Base-by-base conservation (phyloP, 495 filamentous ascomycete species). In the Echria macrotheca region DNA sequence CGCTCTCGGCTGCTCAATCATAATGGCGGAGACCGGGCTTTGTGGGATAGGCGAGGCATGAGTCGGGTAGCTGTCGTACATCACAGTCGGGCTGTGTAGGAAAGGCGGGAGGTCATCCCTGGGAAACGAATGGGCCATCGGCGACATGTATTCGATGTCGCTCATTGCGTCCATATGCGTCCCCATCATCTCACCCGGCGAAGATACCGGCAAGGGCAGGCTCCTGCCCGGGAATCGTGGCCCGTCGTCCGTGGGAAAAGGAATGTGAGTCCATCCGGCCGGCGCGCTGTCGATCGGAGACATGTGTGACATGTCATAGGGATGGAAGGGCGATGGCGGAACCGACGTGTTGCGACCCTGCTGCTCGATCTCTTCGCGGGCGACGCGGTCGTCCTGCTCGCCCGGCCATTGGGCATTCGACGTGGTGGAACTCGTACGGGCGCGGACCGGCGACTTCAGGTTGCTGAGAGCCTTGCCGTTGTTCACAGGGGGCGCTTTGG, bases 401-500 rank as follows among this genome's bases (percentile, higher is more conserved):
- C 58, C 52, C 47, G 25, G 53, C 69, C 69, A 73, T 35, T 68
- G 70, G 23, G 47, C 54, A n/a, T 59, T 50, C 25, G 64, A 63
- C 32, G 64, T 60, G 28, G 61, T 53, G 11, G 70, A 66, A 39
- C 56, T 61, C 14, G 71, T 68, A 42, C 73, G 61, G 19, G 59
- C 49, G 19, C 69, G 64, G n/a, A 57, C 47, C 40, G 60, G 56
- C 47, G 58, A 56, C 50, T 63, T 65, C 25, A 70, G 60, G 59
- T 67, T 72, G n/a, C n/a, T n/a, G n/a, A n/a, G n/a, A n/a, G n/a
- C n/a, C 65, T 79, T 78, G 32, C 56, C 61, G 41, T 64, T 60
- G 54, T 69, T 69, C 53, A 77, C 78, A 1, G 80, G 76, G n/a
- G 80, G 75, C 26, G 84, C 78, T 58, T 85, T 86, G 8, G 84